Conservation (phyloP, 2,329 filamentous ascomycete species). For the Colletotrichum orchidophilum region DNA sequence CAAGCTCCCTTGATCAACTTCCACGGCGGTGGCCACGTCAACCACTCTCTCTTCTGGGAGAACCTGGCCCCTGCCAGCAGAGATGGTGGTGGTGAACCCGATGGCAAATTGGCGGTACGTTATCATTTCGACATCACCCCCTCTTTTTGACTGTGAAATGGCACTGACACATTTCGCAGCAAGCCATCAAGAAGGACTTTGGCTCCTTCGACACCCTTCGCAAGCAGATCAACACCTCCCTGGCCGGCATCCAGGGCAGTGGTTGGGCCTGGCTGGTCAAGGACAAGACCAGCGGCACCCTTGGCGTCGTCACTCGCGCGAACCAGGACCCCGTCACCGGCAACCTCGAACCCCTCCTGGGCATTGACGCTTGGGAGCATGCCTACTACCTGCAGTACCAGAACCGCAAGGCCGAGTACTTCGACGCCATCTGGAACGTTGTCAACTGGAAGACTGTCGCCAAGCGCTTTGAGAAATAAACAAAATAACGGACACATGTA, state of each 20-base stretch:
- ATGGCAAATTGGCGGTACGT: constrained; percentile 67
- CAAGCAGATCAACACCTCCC: constrained; percentile 72
- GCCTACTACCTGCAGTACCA: constrained; percentile 96
- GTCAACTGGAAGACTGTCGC: constrained; percentile 94
- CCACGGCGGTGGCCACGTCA: constrained; percentile 87
- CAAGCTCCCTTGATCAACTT: constrained; percentile 73
- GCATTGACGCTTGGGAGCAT: constrained; percentile 96
- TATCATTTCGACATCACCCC: neutral
- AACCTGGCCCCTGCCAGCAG: constrained; percentile 76
- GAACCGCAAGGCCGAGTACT: constrained; percentile 98
- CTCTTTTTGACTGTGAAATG: constrained; percentile 15
- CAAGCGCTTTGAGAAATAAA: constrained; percentile 72
- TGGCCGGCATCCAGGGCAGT: constrained; percentile 83
- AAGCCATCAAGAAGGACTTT: constrained; percentile 72
- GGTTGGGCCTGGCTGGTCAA: constrained; percentile 93
- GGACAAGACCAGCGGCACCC: constrained; percentile 68
- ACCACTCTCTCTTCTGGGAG: constrained; percentile 89
- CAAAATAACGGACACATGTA: neutral
- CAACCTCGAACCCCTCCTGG: constrained; percentile 82
- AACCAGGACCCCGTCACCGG: constrained; percentile 93
- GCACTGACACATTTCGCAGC: constrained; percentile 42
- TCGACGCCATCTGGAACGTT: constrained; percentile 91
- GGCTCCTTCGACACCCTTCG: constrained; percentile 72
- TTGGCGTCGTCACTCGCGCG: constrained; percentile 75
- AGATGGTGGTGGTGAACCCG: constrained; percentile 68